Evolutionary conservation across 2,329 filamentous ascomycete species (phyloP).

Genomic region (Colletotrichum gloeosporioides): DNA sequence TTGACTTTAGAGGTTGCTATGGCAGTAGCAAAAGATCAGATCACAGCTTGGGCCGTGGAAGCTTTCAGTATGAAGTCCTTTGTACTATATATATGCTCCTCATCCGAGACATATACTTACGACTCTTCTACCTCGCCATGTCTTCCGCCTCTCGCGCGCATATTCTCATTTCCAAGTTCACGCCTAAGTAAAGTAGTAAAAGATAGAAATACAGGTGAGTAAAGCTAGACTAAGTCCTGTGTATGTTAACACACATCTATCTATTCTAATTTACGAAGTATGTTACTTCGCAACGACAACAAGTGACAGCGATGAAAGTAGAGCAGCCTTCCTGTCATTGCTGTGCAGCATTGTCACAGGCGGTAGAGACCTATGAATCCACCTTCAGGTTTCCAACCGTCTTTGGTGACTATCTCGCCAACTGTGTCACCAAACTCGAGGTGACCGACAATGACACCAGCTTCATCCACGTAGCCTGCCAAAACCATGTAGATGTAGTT

Average conservation of each 20-base stretch:
- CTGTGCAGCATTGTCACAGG: neutral
- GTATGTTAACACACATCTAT: neutral
- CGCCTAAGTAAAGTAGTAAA: accelerated
- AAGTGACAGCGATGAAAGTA: neutral
- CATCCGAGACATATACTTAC: accelerated
- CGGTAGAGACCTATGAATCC: neutral
- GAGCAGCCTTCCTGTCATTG: neutral
- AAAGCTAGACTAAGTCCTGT: neutral
- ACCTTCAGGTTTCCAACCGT: neutral
- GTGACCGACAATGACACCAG: neutral
- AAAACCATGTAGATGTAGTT: neutral
- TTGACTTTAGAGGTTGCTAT: neutral
- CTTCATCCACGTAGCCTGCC: neutral
- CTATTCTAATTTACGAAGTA: neutral
- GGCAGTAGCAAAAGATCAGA: neutral
- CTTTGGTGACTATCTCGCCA: neutral
- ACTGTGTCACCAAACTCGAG: neutral
- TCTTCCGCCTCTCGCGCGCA: neutral
- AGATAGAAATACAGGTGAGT: accelerated
- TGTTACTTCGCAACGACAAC: neutral
- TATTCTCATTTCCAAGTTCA: accelerated
- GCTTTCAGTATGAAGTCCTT: neutral
- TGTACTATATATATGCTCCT: neutral
- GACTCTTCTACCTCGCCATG: accelerated
- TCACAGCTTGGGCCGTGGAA: neutral